Conservation (phyloP, 352 stramenopile species). For the Pythium sp. region DNA sequence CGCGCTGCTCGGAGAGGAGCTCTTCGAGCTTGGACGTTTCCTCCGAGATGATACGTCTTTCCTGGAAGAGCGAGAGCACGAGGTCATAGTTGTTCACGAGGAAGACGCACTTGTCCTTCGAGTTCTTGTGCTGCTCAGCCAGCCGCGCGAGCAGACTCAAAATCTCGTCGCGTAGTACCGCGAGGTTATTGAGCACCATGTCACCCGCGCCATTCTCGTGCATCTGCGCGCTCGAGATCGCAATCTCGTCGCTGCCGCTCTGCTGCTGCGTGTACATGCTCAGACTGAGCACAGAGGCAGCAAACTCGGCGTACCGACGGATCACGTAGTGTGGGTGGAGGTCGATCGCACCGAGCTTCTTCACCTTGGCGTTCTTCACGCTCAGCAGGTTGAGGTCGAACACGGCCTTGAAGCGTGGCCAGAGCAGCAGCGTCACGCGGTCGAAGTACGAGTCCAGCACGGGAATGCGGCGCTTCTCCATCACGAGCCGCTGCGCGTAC, state of each 20-base stretch:
- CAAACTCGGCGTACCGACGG: slow-evolving; percentile 96
- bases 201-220: slow-evolving; percentile 84
- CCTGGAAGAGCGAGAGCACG: slow-evolving; percentile 94
- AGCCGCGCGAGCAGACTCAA: slow-evolving; percentile 79
- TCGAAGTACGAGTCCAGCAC: slow-evolving; percentile 97
- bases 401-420: slow-evolving; percentile 96
- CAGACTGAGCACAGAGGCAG: slow-evolving; percentile 94
- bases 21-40: slow-evolving; percentile 95
- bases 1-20: slow-evolving; percentile 89
- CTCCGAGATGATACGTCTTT: slow-evolving; percentile 91
- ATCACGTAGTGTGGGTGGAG: slow-evolving; percentile 97
- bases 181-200: slow-evolving; percentile 94
- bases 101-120: slow-evolving; percentile 96
- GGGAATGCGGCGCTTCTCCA: slow-evolving; percentile 85
- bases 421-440: slow-evolving; percentile 93
- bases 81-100: slow-evolving; percentile 98
- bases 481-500: slow-evolving; percentile 78
- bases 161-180: slow-evolving; percentile 78
- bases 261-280: slow-evolving; percentile 59
- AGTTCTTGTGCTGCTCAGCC: slow-evolving; percentile 87
- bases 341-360: slow-evolving; percentile 92
- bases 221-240: slow-evolving; percentile 67
- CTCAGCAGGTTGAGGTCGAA: slow-evolving; percentile 96
- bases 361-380: slow-evolving; percentile 83
- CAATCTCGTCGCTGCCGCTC: slow-evolving; percentile 24